Evolutionary conservation across 176 grass and related monocot species (phyloP).

Genomic region (Tillandsia fasciculata): DNA sequence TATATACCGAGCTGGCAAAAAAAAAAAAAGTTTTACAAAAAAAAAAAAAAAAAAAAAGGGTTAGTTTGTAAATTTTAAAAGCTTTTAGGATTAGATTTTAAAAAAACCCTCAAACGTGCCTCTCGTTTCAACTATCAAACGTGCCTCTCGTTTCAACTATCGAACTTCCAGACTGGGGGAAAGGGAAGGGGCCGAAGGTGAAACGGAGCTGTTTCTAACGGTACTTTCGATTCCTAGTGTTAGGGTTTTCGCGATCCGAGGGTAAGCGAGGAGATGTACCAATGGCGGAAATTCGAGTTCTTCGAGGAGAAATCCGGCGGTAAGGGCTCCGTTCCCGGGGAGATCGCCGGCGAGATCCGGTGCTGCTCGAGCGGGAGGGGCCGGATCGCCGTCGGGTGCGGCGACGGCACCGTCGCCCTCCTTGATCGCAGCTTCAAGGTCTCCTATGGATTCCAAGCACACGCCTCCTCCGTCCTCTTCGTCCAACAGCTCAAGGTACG

Average conservation of each 20-base stretch:
- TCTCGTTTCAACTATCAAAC: too few relatives aligned
- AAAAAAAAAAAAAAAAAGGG: too few relatives aligned
- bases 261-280: conserved; percentile 1
- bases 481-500: conserved; percentile 93
- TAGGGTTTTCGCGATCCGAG: not conserved
- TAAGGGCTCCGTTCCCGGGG: not conserved
- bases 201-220: too few relatives aligned
- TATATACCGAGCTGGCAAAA: too few relatives aligned
- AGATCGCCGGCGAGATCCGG: not conserved
- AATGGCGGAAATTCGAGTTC: conserved; percentile 4
- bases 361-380: conserved; percentile 74
- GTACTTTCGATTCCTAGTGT: not conserved
- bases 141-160: too few relatives aligned
- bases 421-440: conserved; percentile 33
- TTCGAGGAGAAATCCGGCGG: conserved; percentile 8
- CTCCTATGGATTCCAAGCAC: conserved; percentile 20
- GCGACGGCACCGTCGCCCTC: conserved; percentile 66
- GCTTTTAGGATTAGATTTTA: too few relatives aligned
- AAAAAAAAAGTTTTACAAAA: too few relatives aligned
- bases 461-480: conserved; percentile 36
- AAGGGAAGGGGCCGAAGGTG: too few relatives aligned
- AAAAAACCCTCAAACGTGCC: too few relatives aligned
- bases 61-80: too few relatives aligned
- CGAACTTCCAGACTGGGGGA: too few relatives aligned
- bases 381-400: conserved; percentile 70